Base-by-base conservation (phyloP, 148 eudicot genomes). In the Pharnaceum exiguum region DNA sequence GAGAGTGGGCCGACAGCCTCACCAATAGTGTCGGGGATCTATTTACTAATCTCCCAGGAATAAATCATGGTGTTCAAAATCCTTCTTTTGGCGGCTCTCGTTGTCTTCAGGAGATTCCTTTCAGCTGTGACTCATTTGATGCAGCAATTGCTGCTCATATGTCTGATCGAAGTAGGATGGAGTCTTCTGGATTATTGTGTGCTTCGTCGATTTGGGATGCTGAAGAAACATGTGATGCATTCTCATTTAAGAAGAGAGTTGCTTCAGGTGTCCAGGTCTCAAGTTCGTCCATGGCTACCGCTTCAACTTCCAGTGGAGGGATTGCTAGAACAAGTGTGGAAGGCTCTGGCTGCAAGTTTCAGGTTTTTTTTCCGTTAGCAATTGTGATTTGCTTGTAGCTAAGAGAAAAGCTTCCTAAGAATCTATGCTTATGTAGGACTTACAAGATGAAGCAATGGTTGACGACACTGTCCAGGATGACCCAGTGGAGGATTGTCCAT, bases 91-190 rank as follows among this genome's bases (percentile, higher is more conserved):
- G 67, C 47, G 61, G 44, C 50, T 76, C 86, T 47, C 75, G 66
- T 33, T 68, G 62, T 60, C 62, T 67, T 50, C 79, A 69, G 44
- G 86, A 78, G 66, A 70, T 64, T 22, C 77, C 95, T 36, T 83
- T 89, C 63, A 66, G 71, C 45, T 86, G 95, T 60, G 96, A 89
- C 68, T 94, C 96, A 19, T 94, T 94, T 67, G 99, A 89, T 77
- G 95, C 96, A 53, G 96, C 95, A 65, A 84, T 94, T 73, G 95
- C 99, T 79, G 99, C 96, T 65, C 99, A 83, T 65, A 76, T 94
- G 63, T 59, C 57, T 53, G 80, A 69, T 57, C 83, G 82, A 65
- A 67, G 64, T 39, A 84, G 74, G 80, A 54, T 55, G 59, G 60
- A 52, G 62, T 72, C 52, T 13, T 83, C 35, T 36, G 57, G 54